phyloP scores from a whole-genome alignment of 768 basidiomycete species.

The Exsudoporus frostii region DNA sequence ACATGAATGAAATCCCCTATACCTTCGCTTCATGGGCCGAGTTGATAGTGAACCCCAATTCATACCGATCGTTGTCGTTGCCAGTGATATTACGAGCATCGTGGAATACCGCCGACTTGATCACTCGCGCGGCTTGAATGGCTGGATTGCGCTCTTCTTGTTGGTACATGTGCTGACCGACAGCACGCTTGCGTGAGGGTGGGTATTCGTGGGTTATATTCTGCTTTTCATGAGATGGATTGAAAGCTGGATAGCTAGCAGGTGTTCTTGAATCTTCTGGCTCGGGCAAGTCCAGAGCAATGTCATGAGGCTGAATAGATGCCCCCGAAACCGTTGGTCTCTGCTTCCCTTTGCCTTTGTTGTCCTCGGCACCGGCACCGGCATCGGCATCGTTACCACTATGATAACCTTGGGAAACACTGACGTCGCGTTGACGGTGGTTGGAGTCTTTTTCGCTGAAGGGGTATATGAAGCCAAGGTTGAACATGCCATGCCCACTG shows the following conservation, averaged over 20 bases:
- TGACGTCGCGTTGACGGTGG: constrained; percentile 28
- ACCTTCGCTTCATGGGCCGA: constrained; percentile 70
- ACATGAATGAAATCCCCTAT: neutral
- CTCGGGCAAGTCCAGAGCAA: constrained; percentile 4
- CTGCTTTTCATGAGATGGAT: constrained; percentile 6
- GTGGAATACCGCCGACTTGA: constrained; percentile 70
- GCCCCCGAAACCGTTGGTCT: constrained; percentile 5
- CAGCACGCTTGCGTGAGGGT: constrained; percentile 26
- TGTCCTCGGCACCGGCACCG: constrained; percentile 31
- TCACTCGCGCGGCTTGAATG: constrained; percentile 55
- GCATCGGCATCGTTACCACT: constrained; percentile 32
- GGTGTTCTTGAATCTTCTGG: constrained; percentile 12
- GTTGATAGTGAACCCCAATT: constrained; percentile 51
- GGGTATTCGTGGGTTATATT: constrained; percentile 38
- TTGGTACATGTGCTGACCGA: constrained; percentile 20
- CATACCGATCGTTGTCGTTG: constrained; percentile 39
- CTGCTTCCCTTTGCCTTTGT: constrained; percentile 32
- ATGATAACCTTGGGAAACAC: constrained; percentile 21
- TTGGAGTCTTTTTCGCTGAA: constrained; percentile 45
- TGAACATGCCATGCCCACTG: constrained; percentile 44
- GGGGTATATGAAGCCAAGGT: constrained; percentile 29
- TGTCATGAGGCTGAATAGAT: constrained; percentile 2
- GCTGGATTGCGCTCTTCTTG: constrained; percentile 40
- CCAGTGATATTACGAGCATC: constrained; percentile 72
- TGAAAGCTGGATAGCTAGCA: neutral